Conservation (phyloP, 75 land plant genomes). For the Pinus albicaulis region DNA sequence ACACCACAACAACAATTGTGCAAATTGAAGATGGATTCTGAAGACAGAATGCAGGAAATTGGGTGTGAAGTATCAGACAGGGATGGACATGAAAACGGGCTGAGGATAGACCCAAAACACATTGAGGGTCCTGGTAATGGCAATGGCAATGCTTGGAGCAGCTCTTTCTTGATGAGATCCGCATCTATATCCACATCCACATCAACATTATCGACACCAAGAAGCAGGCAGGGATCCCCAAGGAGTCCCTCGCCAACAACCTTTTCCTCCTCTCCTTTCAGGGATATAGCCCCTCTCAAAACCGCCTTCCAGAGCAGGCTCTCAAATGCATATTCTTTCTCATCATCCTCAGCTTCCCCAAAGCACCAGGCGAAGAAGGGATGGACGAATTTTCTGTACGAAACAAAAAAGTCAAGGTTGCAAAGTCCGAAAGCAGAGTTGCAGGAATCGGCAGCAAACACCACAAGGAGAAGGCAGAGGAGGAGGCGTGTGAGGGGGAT, state of each 20-base stretch:
- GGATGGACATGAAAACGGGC: not conserved
- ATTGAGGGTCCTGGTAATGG: no score
- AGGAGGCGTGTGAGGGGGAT: slow-evolving; percentile 1
- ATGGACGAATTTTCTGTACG: slow-evolving; percentile 2
- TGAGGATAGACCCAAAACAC: not conserved
- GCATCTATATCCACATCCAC: no score
- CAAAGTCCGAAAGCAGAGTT: no score
- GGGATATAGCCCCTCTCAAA: slow-evolving; percentile 3
- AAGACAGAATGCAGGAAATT: not conserved
- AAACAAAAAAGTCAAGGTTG: not conserved
- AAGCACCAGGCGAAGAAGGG: not conserved
- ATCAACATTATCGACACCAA: not conserved
- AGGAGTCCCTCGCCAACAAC: not conserved
- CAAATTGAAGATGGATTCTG: slow-evolving; percentile 6
- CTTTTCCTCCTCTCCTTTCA: slow-evolving; percentile 3
- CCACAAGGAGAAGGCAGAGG: slow-evolving; percentile 2
- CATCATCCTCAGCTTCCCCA: not conserved
- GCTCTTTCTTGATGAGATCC: slow-evolving; percentile 1
- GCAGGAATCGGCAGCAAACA: no score
- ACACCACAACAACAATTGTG: not conserved
- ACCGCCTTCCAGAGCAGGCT: not conserved
- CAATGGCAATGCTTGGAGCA: slow-evolving; percentile 5
- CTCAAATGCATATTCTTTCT: not conserved
- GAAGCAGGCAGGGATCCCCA: slow-evolving; percentile 6
- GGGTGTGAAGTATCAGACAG: not conserved